Base-by-base conservation (phyloP, 257 asterid genomes). In the Solanum chiquidenum region DNA sequence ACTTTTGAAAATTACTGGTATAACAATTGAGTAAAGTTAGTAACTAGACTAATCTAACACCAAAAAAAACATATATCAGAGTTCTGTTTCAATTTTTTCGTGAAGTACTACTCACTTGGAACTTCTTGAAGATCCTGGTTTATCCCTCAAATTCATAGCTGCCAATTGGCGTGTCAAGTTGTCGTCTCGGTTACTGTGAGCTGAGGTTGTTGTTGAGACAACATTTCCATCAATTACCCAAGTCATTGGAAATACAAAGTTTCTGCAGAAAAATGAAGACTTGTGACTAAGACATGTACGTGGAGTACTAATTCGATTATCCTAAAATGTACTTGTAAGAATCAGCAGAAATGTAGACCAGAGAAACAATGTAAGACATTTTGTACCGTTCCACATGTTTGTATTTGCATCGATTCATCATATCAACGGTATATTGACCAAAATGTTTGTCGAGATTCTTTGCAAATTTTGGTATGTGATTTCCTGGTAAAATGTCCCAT, bases 401-500 rank as follows among this genome's bases (percentile, higher is more conserved):
- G 88, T 2, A 75, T 73, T 14, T 80, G 89, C 92, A 89, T 38
- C 88, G 82, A 46, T 5, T 82, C 12, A 89, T 10, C 27, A 38
- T 87, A 6, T 82, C 49, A 49, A 44, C 8, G 7, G 91, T 72
- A 66, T 89, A 87, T 14, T 85, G 38, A 46, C 86, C 90, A 80
- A 58, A 72, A 18, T 85, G 10, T 5, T 6, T 34, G 21, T 85
- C 86, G 9, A 87, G 84, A 4, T 8, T 52, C 27, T 27, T 46
- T 4, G 86, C 90, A 33, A 92, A 27, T 7, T 86, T 72, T 14
- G 86, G 87, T 14, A 93, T 86, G 89, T 89, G 73, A 2, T 83
- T 58, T 33, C 4, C n/a, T 27, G 89, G 91, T 84, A 91, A 23
- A 14, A 94, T 44, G 77, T 91, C 92, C 93, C 90, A 91, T 12